Percentiles rank a stretch among this genome's conserved stretches.
phyloP scores from a whole-genome alignment of 805 yeast species.

The Barnettozyma californica region DNA sequence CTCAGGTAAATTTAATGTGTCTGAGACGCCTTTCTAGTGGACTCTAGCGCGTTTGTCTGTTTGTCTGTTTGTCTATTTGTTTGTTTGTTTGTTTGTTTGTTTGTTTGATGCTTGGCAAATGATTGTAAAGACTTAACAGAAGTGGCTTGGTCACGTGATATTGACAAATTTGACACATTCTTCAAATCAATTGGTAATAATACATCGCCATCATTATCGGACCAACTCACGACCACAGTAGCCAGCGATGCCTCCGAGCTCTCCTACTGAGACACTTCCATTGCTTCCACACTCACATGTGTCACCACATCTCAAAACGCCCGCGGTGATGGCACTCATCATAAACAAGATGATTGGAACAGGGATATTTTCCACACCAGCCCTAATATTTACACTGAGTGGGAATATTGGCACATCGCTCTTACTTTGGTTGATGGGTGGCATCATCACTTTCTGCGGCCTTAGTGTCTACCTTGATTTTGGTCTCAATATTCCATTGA shows the following conservation, averaged over 20 bases:
- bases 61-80: too few species aligned
- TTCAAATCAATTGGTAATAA: background rate
- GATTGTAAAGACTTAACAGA: too few species aligned
- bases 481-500: conserved; percentile 58
- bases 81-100: too few species aligned
- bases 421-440: conserved; percentile 58
- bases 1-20: too few species aligned
- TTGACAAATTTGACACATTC: background rate
- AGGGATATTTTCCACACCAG: conserved; percentile 66
- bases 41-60: too few species aligned
- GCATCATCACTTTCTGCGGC: conserved; percentile 49
- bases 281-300: conserved; percentile 4
- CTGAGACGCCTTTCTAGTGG: too few species aligned
- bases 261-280: background rate
- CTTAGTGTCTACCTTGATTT: conserved; percentile 58
- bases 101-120: too few species aligned
- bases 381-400: conserved; percentile 49
- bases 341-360: conserved; percentile 71
- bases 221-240: too few species aligned
- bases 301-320: conserved; percentile 17
- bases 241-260: background rate
- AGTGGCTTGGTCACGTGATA: background rate
- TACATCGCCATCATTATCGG: too few species aligned
- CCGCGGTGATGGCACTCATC: conserved; percentile 35
- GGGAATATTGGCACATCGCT: conserved; percentile 58